Evolutionary conservation across 768 basidiomycete species (phyloP).

Genomic region (Fomitopsis pulvina): DNA sequence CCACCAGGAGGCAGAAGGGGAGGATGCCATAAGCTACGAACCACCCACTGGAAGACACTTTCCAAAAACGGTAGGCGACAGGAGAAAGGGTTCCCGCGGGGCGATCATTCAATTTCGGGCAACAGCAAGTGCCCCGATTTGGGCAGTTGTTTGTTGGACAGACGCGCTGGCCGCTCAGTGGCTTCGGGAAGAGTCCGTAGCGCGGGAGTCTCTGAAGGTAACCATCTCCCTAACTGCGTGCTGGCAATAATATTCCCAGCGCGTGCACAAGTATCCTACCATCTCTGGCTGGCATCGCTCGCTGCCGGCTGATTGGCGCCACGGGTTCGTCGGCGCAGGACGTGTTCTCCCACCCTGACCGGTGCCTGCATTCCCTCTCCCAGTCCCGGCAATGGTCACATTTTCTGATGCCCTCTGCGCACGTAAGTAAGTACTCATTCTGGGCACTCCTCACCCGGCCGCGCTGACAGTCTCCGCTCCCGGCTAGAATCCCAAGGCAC

Average conservation of each 20-base stretch:
- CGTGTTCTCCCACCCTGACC: neutral
- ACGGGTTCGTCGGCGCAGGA: neutral
- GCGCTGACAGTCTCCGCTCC: neutral
- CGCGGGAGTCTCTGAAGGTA: neutral
- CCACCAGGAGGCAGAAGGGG: too few relatives aligned
- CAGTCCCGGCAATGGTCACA: too few relatives aligned
- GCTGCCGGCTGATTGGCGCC: neutral
- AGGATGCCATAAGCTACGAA: too few relatives aligned
- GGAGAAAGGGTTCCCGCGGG: neutral
- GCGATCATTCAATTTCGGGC: neutral
- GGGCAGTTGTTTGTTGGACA: neutral
- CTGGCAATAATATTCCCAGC: neutral
- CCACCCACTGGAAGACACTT: too few relatives aligned
- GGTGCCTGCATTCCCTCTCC: too few relatives aligned
- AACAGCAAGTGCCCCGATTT: neutral
- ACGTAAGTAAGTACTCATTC: neutral
- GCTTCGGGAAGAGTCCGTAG: too few relatives aligned
- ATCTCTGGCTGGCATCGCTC: neutral
- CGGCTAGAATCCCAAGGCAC: neutral
- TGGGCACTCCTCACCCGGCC: neutral
- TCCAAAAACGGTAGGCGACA: neutral
- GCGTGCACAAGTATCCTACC: neutral
- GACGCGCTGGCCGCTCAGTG: too few relatives aligned
- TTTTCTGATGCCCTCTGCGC: neutral
- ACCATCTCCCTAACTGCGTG: neutral